Evolutionary conservation across 2,329 filamentous ascomycete genomes (phyloP), one percentile per base, ranked within the genome.

Genomic region (Polytolypa hystricis): DNA sequence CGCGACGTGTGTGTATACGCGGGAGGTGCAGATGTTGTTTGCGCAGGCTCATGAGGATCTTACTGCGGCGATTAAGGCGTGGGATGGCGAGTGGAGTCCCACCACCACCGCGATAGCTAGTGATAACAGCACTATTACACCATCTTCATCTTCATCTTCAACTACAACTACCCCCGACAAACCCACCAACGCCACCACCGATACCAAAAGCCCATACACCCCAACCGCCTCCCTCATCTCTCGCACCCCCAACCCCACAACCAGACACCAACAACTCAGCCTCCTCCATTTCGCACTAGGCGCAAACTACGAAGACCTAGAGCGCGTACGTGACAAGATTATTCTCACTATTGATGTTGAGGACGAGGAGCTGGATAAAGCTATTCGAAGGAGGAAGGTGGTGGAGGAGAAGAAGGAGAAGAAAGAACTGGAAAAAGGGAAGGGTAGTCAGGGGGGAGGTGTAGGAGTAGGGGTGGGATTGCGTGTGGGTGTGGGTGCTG

Each of bases 21-120:
- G 63, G 40, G 66, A 75, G 39, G 47, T 77, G 11, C 61, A 69
- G 41, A 41, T 38, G 9, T 68, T 63, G 0, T 62, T 73, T 30
- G 44, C 47, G 4, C 31, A 38, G 26, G 51, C 56, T 15, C 36
- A 57, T 43, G 37, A 47, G 15, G 41, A 44, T 21, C 42, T 65
- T 17, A 40, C 41, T 23, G 28, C 21, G 3, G 42, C 45, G 3
- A 44, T 57, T 14, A 35, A 48, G 14, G 28, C 21, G 6, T 59
- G 54, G 56, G 42, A 55, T 27, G 28, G 33, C n/a, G 21, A 25
- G n/a, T 25, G 7, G 11, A 19, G 12, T 28, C 31, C 14, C 29
- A 18, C 12, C 7, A 25, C 9, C 20, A 19, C 17, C 9, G 10
- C 8, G 11, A 20, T 3, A 27, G 30, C 4, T 6, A 16, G 21